Conservation (phyloP, 1,284 basidiomycete species). For the Pholiota adiposa region DNA sequence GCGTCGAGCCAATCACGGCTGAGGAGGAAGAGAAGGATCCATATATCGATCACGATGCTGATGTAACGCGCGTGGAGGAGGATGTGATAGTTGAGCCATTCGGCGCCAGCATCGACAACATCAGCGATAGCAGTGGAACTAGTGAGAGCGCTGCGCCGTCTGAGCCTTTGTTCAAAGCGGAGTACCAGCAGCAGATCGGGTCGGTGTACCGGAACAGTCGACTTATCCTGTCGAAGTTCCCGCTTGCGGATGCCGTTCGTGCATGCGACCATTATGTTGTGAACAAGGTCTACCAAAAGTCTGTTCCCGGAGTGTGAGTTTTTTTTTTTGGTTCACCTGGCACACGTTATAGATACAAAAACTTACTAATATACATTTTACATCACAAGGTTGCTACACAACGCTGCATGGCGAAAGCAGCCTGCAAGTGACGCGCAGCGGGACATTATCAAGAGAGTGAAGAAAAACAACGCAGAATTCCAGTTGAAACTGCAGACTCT, state of each 20-base stretch:
- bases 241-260: slow-evolving; percentile 60
- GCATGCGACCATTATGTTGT: slow-evolving; percentile 72
- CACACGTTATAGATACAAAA: too few relatives aligned
- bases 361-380: too few relatives aligned
- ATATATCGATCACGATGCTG: neutral
- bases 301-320: slow-evolving; percentile 49
- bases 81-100: too few relatives aligned
- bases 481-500: slow-evolving; percentile 32
- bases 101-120: neutral
- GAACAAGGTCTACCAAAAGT: slow-evolving; percentile 55
- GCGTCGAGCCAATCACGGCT: slow-evolving; percentile 55
- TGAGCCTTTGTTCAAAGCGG: neutral
- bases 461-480: slow-evolving; percentile 26
- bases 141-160: neutral
- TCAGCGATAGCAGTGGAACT: neutral
- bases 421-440: slow-evolving; percentile 74
- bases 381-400: slow-evolving; percentile 63
- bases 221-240: slow-evolving; percentile 55
- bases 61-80: neutral
- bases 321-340: too few relatives aligned
- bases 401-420: slow-evolving; percentile 74
- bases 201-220: slow-evolving; percentile 57
- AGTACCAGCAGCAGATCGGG: slow-evolving; percentile 48
- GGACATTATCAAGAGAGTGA: slow-evolving; percentile 62
- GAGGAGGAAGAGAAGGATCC: neutral